Conservation (phyloP, 1,139 yeast genomes). For the Yamadazyma mexicana region DNA sequence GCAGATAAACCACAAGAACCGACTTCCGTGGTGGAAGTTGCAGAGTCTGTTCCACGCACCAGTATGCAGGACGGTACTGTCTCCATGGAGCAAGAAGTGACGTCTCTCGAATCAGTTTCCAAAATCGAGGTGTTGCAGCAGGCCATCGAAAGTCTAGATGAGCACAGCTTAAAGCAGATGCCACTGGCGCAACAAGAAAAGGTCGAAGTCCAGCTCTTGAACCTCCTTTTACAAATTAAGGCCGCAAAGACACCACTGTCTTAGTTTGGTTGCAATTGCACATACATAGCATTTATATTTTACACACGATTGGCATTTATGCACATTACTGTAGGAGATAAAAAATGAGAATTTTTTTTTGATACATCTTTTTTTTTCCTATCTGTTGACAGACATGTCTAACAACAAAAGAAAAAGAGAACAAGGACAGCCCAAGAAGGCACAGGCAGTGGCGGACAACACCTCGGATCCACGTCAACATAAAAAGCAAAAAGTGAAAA, state of each 20-base stretch:
- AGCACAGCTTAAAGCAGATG: conserved; percentile 20
- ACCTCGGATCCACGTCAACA: conserved; percentile 11
- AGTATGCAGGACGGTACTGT: background rate
- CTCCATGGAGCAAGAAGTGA: no score
- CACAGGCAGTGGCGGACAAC: conserved; percentile 5
- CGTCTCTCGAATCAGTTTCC: background rate
- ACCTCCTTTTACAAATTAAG: conserved; percentile 4
- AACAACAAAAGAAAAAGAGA: conserved; percentile 20
- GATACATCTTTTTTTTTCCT: background rate
- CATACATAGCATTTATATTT: no score
- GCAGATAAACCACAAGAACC: background rate
- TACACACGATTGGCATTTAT: no score
- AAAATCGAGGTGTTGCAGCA: background rate
- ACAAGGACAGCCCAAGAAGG: background rate
- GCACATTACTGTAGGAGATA: no score
- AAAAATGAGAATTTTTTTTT: background rate
- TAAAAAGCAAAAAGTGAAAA: conserved; percentile 21
- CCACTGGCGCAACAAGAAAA: conserved; percentile 20
- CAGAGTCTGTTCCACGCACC: conserved; percentile 2
- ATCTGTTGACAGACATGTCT: conserved; percentile 1
- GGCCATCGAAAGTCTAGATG: conserved; percentile 7
- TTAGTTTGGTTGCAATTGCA: no score
- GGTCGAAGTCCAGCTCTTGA: conserved; percentile 32
- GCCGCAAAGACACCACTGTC: background rate
- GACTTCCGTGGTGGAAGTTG: conserved; percentile 1